Percentiles rank a stretch among this genome's conserved stretches.
Conservation (phyloP, 73 alveolate species). For the Paramecium octaurelia region DNA sequence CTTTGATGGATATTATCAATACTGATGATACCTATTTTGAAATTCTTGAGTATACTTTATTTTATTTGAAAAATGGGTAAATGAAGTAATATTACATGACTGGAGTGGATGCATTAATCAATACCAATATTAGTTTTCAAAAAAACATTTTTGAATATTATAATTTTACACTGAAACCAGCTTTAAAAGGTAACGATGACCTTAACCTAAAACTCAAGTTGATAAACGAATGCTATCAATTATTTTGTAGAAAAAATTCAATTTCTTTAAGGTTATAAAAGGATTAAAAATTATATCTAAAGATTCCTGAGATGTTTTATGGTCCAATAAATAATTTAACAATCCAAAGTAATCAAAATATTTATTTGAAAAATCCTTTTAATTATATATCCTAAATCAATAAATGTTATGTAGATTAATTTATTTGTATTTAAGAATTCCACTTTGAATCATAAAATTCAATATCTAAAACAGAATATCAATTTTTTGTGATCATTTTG, state of each 20-base stretch:
- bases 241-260: not conserved
- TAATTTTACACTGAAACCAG: too few species aligned
- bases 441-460: not conserved
- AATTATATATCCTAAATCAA: not conserved
- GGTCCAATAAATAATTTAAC: not conserved
- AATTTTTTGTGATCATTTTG: not conserved
- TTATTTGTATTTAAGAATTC: not conserved
- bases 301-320: not conserved
- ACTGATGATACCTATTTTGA: too few species aligned
- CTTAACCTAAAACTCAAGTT: too few species aligned
- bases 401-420: not conserved
- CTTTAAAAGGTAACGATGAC: too few species aligned
- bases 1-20: too few species aligned
- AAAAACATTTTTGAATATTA: too few species aligned
- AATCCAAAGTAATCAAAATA: not conserved
- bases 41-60: too few species aligned
- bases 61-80: too few species aligned
- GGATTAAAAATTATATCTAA: not conserved
- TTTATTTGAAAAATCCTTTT: not conserved
- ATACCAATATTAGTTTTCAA: too few species aligned
- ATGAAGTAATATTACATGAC: too few species aligned
- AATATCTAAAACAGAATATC: not conserved
- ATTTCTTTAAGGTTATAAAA: not conserved
- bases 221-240: not conserved
- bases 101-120: too few species aligned